Evolutionary conservation across 2,329 filamentous ascomycete species (phyloP), one percentile per base, ranked within the genome.

Genomic region (Fusarium pininemorale): DNA sequence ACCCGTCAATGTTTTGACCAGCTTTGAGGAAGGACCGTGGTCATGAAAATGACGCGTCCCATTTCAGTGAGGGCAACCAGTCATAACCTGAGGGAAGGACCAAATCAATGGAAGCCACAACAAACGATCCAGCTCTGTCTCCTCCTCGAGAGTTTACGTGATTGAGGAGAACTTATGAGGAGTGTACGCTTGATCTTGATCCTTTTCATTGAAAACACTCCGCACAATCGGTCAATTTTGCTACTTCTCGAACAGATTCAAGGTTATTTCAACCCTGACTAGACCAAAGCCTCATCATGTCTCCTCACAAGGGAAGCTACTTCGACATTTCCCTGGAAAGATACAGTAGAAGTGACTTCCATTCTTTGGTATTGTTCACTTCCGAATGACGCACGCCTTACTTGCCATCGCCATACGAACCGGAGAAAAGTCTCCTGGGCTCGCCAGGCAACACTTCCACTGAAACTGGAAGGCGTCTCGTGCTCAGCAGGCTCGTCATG

Each of bases 281-380:
- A 12, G 3, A 3, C 14, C 15, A 9, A n/a, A 6, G 3, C 6
- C 4, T 30, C 20, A 12, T 50, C 28, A 6, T 2, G 15, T 0
- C 14, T 22, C 3, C 22, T 7, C 22, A 14, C 8, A 4, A 35
- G 3, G 6, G 7, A 24, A 51, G 2, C 15, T 35, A 18, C 30
- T 7, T 7, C 2, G 16, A 24, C 1, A 35, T 20, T 0, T 3
- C 6, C 4, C 6, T 4, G 16, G 22, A 16, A 14, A 7, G 2
- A 14, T 51, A 8, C 4, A 7, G 18, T 4, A 3, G 22, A 10
- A 20, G 30, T 15, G 9, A 24, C 8, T 24, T 35, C 22, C 28
- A 32, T 10, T 32, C 48, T 15, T 24, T 8, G n/a, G 12, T 15
- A 6, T 3, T 11, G n/a, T 15, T 6, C 30, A 6, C 8, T 20